Percentiles rank a stretch among this genome's conserved stretches.
phyloP scores from a whole-genome alignment of 2,329 filamentous ascomycete species.

The Aspergillus phoenicis region DNA sequence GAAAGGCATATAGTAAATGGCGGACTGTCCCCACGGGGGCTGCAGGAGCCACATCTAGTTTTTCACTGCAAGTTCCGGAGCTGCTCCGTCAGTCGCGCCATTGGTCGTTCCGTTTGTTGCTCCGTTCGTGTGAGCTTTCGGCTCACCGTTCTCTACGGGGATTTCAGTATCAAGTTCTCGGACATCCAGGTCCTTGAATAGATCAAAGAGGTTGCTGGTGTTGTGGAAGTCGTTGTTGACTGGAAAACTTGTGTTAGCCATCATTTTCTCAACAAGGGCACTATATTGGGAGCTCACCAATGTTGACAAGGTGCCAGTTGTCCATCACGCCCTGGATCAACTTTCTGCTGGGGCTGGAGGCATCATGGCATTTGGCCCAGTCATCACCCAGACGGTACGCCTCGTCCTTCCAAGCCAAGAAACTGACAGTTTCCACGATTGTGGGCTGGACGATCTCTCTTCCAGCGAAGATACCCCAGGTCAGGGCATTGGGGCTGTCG shows the following conservation, averaged over 20 bases:
- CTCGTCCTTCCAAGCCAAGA: conserved; percentile 98
- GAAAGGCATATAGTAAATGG: conserved; percentile 12
- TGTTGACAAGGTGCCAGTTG: conserved; percentile 91
- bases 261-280: not conserved
- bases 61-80: conserved; percentile 20
- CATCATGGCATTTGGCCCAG: conserved; percentile 89
- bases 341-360: conserved; percentile 72
- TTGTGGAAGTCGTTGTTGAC: conserved; percentile 98
- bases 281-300: conserved; percentile 63
- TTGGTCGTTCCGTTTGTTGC: conserved; percentile 21
- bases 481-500: conserved; percentile 91
- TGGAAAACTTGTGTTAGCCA: conserved; percentile 42
- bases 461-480: conserved; percentile 97
- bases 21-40: conserved; percentile 15
- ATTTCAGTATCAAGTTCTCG: conserved; percentile 41
- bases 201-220: conserved; percentile 75
- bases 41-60: conserved; percentile 25
- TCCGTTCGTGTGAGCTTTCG: conserved; percentile 28
- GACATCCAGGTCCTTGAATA: conserved; percentile 72
- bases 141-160: conserved; percentile 18
- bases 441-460: conserved; percentile 99
- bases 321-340: conserved; percentile 84
- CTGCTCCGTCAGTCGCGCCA: conserved; percentile 23
- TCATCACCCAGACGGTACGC: conserved; percentile 90
- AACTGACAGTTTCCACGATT: conserved; percentile 97